phyloP scores from a whole-genome alignment of 202 grass and related monocot species.

The Eragrostis tef region DNA sequence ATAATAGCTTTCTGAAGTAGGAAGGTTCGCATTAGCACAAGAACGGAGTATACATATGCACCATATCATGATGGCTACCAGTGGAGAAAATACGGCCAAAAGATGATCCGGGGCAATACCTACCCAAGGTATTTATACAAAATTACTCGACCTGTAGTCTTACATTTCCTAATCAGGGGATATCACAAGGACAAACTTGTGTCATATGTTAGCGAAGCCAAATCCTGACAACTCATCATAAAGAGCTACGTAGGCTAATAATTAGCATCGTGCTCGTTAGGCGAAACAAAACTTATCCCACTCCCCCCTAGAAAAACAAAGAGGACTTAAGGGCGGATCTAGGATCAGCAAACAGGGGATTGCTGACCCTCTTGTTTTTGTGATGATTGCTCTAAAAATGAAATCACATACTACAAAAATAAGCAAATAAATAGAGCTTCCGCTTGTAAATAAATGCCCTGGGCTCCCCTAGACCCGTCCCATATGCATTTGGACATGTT shows the following conservation, averaged over 20 bases:
- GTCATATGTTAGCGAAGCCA: not conserved
- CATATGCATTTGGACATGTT: not conserved
- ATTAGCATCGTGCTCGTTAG: not conserved
- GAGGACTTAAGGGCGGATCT: no score
- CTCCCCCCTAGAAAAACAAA: not conserved
- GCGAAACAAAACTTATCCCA: not conserved
- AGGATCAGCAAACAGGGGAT: no score
- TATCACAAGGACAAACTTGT: not conserved
- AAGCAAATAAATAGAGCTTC: no score
- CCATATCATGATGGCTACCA: conserved; percentile 69
- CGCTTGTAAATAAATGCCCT: no score
- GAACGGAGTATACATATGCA: conserved; percentile 52
- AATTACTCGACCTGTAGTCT: conserved; percentile 4
- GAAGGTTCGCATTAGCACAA: conserved; percentile 37
- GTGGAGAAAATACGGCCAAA: conserved; percentile 87
- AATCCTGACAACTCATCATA: not conserved
- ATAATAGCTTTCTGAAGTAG: conserved; percentile 30
- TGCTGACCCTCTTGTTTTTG: no score
- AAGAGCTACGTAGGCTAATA: not conserved
- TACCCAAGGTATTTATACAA: conserved; percentile 63
- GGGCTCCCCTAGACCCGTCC: no score
- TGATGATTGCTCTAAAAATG: no score
- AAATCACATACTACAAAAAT: no score
- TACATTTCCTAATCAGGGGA: not conserved
- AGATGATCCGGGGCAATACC: conserved; percentile 50